phyloP scores from a whole-genome alignment of 2,329 filamentous ascomycete species.

The Nigrospora osmanthi region DNA sequence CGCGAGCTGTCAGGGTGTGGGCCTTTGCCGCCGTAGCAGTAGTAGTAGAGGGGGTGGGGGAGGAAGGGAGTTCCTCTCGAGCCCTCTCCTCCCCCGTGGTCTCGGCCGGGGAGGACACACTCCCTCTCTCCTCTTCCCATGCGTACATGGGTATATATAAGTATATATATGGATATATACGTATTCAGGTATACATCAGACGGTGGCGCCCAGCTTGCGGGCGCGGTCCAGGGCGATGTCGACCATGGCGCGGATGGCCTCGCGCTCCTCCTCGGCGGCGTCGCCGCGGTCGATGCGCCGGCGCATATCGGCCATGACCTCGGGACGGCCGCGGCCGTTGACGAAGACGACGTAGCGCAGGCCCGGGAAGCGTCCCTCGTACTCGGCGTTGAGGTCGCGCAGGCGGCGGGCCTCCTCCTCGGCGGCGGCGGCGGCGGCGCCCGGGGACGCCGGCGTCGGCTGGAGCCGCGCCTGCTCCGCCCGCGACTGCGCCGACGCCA shows the following conservation, averaged over 20 bases:
- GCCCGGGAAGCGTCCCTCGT: constrained; percentile 75
- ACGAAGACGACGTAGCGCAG: constrained; percentile 89
- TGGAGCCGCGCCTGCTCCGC: constrained; percentile 75
- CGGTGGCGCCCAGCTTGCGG: constrained; percentile 41
- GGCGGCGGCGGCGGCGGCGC: constrained; percentile 15
- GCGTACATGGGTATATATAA: no score
- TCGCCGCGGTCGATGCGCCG: constrained; percentile 62
- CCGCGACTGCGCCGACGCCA: constrained; percentile 74
- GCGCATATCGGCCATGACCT: constrained; percentile 78
- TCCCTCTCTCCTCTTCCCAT: not conserved
- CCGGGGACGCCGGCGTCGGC: constrained; percentile 31
- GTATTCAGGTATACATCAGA: constrained; percentile 2
- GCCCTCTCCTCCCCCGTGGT: no score
- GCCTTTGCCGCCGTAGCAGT: no score
- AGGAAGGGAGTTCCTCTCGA: no score
- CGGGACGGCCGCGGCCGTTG: constrained; percentile 65
- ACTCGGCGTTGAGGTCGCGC: constrained; percentile 61
- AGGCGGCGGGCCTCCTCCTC: constrained; percentile 49
- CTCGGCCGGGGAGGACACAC: no score
- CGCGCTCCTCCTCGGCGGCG: constrained; percentile 57
- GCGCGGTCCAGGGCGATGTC: constrained; percentile 81
- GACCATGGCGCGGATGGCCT: constrained; percentile 83
- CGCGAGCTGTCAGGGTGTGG: no score
- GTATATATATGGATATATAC: no score
- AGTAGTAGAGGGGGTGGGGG: no score